These are phyloP conservation scores for Pseudoscleropodium purum DNA, from an alignment of 225 moss, liverwort and hornwort genomes.

Conservation along the genomic window DNA sequence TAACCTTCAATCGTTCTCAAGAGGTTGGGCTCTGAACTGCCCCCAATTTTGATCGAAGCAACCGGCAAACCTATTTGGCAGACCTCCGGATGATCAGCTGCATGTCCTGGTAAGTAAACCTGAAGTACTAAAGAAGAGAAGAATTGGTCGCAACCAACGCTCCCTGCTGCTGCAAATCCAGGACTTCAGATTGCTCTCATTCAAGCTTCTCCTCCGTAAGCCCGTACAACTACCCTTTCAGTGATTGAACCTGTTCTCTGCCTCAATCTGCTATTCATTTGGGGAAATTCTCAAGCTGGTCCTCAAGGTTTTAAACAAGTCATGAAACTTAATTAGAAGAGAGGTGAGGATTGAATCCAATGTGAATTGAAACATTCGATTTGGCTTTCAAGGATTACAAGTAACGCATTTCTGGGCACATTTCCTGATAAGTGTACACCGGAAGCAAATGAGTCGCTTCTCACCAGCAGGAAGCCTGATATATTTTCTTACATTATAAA, in stretches of 20 bases:
- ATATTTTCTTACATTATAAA: neutral
- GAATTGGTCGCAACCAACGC: too few species aligned
- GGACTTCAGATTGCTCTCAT: too few species aligned
- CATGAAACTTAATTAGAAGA: neutral
- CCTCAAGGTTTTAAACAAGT: neutral
- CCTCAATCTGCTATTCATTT: neutral
- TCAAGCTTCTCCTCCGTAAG: neutral
- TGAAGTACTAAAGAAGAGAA: too few species aligned
- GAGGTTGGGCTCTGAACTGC: too few species aligned
- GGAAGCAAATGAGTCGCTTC: neutral
- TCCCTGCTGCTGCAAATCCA: too few species aligned
- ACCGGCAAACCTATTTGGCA: too few species aligned
- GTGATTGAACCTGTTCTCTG: neutral
- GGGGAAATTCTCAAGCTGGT: neutral
- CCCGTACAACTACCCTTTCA: neutral
- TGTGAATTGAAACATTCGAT: neutral
- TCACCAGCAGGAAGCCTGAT: neutral
- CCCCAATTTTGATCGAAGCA: too few species aligned
- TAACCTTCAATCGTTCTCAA: too few species aligned
- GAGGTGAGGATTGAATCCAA: neutral
- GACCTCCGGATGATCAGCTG: too few species aligned
- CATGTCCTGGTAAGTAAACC: too few species aligned
- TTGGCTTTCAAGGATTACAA: neutral
- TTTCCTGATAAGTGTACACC: neutral
- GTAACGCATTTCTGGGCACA: neutral